phyloP scores from a whole-genome alignment of 2,329 filamentous ascomycete species.

The Pyrenophora seminiperda region DNA sequence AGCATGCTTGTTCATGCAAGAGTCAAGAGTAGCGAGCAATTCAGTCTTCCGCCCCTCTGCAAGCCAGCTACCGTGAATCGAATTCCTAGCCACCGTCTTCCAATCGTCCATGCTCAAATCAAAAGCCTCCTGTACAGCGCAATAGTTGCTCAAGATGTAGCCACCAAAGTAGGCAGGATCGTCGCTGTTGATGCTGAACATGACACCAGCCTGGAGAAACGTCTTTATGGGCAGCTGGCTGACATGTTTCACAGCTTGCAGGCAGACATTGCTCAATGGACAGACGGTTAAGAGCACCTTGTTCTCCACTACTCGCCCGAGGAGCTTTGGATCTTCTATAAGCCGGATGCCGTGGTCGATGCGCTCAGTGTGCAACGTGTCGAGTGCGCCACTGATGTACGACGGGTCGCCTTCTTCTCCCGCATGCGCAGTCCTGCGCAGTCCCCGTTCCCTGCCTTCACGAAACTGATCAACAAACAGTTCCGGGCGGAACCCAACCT shows the following conservation, averaged over 20 bases:
- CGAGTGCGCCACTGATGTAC: constrained; percentile 69
- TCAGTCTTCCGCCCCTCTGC: constrained; percentile 64
- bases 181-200: constrained; percentile 71
- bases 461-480: constrained; percentile 67
- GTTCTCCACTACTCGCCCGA: constrained; percentile 62
- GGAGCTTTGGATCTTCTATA: constrained; percentile 62
- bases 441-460: constrained; percentile 57
- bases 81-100: constrained; percentile 65
- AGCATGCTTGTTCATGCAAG: constrained; percentile 20
- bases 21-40: constrained; percentile 50
- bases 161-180: constrained; percentile 63
- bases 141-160: constrained; percentile 77
- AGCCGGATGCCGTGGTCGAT: constrained; percentile 78
- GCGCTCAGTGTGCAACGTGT: constrained; percentile 64
- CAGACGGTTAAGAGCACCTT: constrained; percentile 71
- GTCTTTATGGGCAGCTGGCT: constrained; percentile 61
- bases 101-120: constrained; percentile 67
- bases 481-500: constrained; percentile 52
- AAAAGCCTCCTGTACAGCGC: constrained; percentile 75
- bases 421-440: constrained; percentile 72
- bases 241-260: constrained; percentile 55
- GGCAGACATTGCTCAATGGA: constrained; percentile 75
- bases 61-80: constrained; percentile 74
- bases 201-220: constrained; percentile 67
- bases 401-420: constrained; percentile 74